Evolutionary conservation across 345 rosid genomes (phyloP), one percentile per base, ranked within the genome.

Genomic region (Aegle marmelos): DNA sequence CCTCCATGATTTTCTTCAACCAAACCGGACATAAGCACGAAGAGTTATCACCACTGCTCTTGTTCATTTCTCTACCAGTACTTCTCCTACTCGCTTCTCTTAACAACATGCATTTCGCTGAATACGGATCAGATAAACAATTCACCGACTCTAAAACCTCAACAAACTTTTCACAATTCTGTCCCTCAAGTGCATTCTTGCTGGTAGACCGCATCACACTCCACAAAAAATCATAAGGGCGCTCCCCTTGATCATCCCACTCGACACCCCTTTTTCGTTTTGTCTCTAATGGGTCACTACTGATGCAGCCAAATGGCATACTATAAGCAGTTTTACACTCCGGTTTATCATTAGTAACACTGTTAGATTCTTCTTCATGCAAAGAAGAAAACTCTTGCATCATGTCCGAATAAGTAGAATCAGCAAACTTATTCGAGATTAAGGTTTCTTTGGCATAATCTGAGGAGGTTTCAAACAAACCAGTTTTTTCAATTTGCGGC

Each of bases 11-110:
- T 83, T 76, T 76, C 83, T 86, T 88, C 91, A 95, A 82, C 98
- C 98, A 93, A 33, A 59, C 80, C 8, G 97, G 98, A 82, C 98
- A 95, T 64, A 77, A 83, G 83, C 98, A 93, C 1, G 60, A 75
- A 73, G 61, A 63, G 8, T 54, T 54, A 31, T 53, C 66, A 33
- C 9, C 22, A 41, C 57, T 66, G 24, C 77, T 73, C 25, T 30
- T 60, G 9, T 21, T 22, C 19, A 63, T 9, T 74, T 72, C 81
- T 41, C 53, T 11, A 66, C 68, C 79, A 33, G 67, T 45, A 33
- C 25, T 41, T 71, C 33, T 31, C 61, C 28, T 50, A 59, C 76
- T 76, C 6, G 73, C 86, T 61, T 81, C 82, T 60, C 76, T 79
- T 53, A 85, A 73, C 84, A 90, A 63, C 84, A 83, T 71, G 64